These are phyloP conservation scores for Lagenaria siceraria DNA, from an alignment of 306 rosid species.

Conservation along the genomic window DNA sequence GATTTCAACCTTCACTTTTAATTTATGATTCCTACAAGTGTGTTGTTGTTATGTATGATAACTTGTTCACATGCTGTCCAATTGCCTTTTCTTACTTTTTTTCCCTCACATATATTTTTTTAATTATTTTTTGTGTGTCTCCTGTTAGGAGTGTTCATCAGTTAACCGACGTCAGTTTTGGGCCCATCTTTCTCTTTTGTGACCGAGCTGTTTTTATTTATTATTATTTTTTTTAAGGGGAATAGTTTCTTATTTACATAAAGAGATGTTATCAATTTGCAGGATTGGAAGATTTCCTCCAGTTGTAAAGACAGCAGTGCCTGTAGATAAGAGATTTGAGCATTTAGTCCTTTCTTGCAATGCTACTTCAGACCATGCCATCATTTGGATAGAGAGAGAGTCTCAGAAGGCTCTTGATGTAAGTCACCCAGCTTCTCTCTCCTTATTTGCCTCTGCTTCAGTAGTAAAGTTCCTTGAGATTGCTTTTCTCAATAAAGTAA, in stretches of 20 bases:
- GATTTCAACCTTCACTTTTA: not conserved
- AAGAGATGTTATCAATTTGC: conserved; percentile 15
- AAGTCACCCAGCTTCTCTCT: conserved; percentile 19
- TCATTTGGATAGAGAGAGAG: conserved; percentile 90
- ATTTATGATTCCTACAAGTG: not conserved
- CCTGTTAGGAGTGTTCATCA: no score
- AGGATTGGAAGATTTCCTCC: conserved; percentile 87
- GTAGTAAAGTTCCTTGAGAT: not conserved
- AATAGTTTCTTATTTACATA: not conserved
- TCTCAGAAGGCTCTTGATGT: conserved; percentile 66
- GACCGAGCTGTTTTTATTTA: no score
- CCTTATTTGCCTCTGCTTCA: conserved; percentile 13
- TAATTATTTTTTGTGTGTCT: no score
- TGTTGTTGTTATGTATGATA: not conserved
- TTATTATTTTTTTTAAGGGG: not conserved
- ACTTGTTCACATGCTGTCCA: not conserved
- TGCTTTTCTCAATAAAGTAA: not conserved
- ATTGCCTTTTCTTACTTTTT: not conserved
- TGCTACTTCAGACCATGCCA: conserved; percentile 71
- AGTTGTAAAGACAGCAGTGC: conserved; percentile 89
- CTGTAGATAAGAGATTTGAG: conserved; percentile 96
- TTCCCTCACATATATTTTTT: no score
- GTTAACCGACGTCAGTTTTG: no score
- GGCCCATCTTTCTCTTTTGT: no score
- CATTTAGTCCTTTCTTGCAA: conserved; percentile 89